phyloP scores from a whole-genome alignment of 768 basidiomycete species.

The Leccinum aurantiacum region DNA sequence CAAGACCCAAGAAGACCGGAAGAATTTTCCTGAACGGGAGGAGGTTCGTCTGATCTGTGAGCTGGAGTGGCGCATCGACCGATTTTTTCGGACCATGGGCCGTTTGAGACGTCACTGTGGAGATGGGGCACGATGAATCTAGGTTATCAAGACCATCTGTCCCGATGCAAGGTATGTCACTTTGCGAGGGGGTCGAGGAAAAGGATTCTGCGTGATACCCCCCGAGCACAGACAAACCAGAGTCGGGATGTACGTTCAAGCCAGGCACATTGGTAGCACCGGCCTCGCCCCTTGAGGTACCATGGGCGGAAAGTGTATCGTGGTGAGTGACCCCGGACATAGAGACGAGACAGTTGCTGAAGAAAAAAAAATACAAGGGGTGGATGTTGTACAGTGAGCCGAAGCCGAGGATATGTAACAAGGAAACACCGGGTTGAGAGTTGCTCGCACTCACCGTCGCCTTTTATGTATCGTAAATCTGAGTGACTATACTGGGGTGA shows the following conservation, averaged over 20 bases:
- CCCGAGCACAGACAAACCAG: neutral
- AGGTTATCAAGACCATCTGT: slow-evolving; percentile 3
- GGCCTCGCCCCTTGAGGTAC: neutral
- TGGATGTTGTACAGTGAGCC: slow-evolving; percentile 1
- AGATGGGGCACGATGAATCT: slow-evolving; percentile 4
- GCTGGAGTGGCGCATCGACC: slow-evolving; percentile 10
- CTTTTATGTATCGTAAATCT: slow-evolving; percentile 14
- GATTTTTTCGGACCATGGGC: slow-evolving; percentile 1
- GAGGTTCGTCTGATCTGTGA: slow-evolving; percentile 78
- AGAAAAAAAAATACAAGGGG: slow-evolving; percentile 1
- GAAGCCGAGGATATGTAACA: slow-evolving; percentile 1
- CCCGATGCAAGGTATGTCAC: neutral
- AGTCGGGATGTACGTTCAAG: neutral
- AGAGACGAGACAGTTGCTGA: neutral
- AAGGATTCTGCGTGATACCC: slow-evolving; percentile 2
- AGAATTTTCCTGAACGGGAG: slow-evolving; percentile 65
- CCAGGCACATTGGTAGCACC: neutral
- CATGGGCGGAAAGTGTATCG: neutral
- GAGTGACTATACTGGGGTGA: neutral
- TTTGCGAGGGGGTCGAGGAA: neutral
- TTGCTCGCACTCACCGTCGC: neutral
- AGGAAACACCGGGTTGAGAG: slow-evolving; percentile 1
- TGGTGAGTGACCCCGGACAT: slow-evolving; percentile 4
- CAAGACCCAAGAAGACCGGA: slow-evolving; percentile 59
- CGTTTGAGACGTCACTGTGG: slow-evolving; percentile 4